phyloP scores from a whole-genome alignment of 129 eudicot genomes.

The Saposhnikovia divaricata region DNA sequence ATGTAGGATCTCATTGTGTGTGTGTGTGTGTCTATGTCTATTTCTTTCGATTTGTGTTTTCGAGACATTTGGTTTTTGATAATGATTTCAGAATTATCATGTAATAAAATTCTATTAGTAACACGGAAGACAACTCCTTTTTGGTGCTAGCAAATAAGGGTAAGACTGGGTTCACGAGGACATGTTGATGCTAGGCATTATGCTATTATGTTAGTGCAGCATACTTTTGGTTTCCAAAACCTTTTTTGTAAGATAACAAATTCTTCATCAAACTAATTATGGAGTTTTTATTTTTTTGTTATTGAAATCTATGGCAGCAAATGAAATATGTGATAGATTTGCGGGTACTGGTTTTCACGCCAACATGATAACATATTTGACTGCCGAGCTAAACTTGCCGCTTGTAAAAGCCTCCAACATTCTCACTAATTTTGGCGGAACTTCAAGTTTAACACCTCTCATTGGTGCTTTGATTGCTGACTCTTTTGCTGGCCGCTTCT shows the following conservation, averaged over 20 bases:
- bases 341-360: conserved; percentile 84
- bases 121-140: too few species aligned
- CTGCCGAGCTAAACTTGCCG: conserved; percentile 67
- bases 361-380: conserved; percentile 86
- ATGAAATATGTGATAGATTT: conserved; percentile 77
- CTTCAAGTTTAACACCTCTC: conserved; percentile 61
- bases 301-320: conserved; percentile 38
- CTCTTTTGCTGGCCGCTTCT: conserved; percentile 65
- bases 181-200: not conserved
- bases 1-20: not conserved
- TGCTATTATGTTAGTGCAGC: too few species aligned
- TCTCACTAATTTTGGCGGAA: conserved; percentile 70
- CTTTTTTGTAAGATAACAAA: not conserved
- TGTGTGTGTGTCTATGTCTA: not conserved
- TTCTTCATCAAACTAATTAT: not conserved
- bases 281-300: too few species aligned
- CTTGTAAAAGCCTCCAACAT: conserved; percentile 83
- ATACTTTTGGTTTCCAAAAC: not conserved
- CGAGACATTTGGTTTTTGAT: not conserved
- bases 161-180: not conserved
- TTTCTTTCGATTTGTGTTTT: not conserved
- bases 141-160: not conserved
- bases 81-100: not conserved
- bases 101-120: too few species aligned
- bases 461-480: conserved; percentile 82